These are phyloP conservation scores for Daldinia sp. DNA, from an alignment of 2,329 filamentous ascomycete genomes.

Conservation along the genomic window DNA sequence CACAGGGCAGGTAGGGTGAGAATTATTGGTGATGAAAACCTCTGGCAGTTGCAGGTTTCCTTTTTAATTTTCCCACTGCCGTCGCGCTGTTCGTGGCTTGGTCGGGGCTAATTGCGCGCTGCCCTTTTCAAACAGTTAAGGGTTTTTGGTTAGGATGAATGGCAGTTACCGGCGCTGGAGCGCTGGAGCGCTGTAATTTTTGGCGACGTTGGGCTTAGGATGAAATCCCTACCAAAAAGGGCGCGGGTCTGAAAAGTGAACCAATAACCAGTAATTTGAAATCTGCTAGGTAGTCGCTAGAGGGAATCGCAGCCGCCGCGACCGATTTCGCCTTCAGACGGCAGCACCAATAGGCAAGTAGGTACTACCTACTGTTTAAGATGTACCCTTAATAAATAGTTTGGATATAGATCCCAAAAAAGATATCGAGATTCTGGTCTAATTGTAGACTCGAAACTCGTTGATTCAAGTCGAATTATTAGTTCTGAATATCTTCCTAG, in stretches of 20 bases:
- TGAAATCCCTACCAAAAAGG: constrained; percentile 6
- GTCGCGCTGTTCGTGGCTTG: constrained; percentile 1
- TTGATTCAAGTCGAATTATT: background rate
- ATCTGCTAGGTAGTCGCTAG: too few species aligned
- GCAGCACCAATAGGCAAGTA: background rate
- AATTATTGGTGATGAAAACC: too few species aligned
- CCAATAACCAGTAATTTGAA: background rate
- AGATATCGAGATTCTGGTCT: background rate
- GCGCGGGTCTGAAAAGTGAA: constrained; percentile 1
- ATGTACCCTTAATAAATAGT: background rate
- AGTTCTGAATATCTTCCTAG: background rate
- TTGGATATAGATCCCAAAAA: background rate
- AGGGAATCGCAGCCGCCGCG: background rate
- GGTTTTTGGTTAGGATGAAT: constrained; percentile 4
- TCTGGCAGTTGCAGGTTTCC: too few species aligned
- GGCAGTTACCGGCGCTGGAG: background rate
- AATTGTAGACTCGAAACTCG: background rate
- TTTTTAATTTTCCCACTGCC: constrained; percentile 2
- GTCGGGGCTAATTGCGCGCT: constrained; percentile 12
- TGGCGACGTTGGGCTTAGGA: constrained; percentile 3
- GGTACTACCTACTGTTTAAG: background rate
- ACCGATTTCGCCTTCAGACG: background rate
- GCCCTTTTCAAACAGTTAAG: too few species aligned
- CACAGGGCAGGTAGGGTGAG: too few species aligned
- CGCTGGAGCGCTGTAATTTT: too few species aligned